Evolutionary conservation across 2,329 filamentous ascomycete species (phyloP), one percentile per base, ranked within the genome.

Genomic region (Ophiostoma sp.): DNA sequence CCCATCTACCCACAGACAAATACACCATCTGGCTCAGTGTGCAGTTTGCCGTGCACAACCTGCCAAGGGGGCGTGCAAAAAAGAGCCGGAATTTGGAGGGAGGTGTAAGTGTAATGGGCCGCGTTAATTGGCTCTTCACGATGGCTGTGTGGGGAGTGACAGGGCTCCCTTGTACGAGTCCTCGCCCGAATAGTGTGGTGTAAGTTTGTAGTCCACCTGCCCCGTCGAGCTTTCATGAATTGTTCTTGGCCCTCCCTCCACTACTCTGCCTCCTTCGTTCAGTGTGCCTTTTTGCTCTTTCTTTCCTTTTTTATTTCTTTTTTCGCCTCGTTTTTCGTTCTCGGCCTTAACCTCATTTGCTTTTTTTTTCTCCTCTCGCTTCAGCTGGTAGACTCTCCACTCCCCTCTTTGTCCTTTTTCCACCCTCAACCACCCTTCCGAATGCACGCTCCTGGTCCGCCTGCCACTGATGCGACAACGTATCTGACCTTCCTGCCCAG

Each of bases 111-210:
- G n/a, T 70, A 57, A 48, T n/a, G 22, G 7, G 22, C 5, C 19
- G 22, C 17, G 42, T 33, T 64, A 31, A 63, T 71, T 71, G 69
- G 69, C 11, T 28, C 17, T 50, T 31, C 15, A 11, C 42, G 57
- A 57, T 72, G 59, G 45, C 3, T 31, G 55, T 72, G 39, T 70
- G 55, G 42, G 15, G 69, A 50, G 69, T 48, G 25, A 2, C 69
- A 50, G 69, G 55, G 69, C 69, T 63, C 39, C 55, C 55, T 36
- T 71, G 69, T 63, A 55, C 52, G 52, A 70, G 69, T 45, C 22
- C 45, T 55, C 33, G n/a, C 50, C 36, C 36, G 11, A 22, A 25
- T 25, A 11, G 66, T 31, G 48, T 69, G 25, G 68, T 70, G 68
- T 70, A 70, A 70, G 45, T 69, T 70, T 50, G 6, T 12, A 36